Evolutionary conservation across 2,329 filamentous ascomycete genomes (phyloP), one percentile per base, ranked within the genome.

Genomic region (Ascochyta lentis): DNA sequence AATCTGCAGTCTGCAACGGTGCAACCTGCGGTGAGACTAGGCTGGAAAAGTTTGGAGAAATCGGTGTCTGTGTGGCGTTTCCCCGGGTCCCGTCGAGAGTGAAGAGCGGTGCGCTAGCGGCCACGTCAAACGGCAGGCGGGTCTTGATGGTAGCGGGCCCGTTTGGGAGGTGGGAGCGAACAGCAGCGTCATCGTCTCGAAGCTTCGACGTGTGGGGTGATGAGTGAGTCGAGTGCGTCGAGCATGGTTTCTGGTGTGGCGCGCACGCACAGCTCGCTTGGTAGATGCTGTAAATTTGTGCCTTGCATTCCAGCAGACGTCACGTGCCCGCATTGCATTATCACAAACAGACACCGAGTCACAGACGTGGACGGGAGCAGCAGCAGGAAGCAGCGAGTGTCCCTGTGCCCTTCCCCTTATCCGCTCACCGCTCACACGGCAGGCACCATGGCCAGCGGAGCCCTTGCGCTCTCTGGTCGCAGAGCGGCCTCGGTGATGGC

Each of bases 81-180:
- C 55, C 64, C 63, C 61, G 57, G 59, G 58, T 49, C 56, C 29
- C 48, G 49, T 56, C 38, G 37, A 50, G 42, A 37, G 53, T 51
- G 53, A 56, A 56, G 49, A 56, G 53, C 53, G 65, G 65, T 64
- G 64, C 65, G 59, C 65, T 68, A 68, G 62, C 64, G 61, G 63
- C 47, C 63, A 68, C 66, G 65, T 68, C 65, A 62, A 62, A 47
- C 64, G 60, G 62, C 57, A 60, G 58, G 60, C 60, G 63, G 61
- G 65, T 57, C 61, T 54, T 51, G 58, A 61, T 64, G 45, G 50
- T 56, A 57, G 59, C 54, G 59, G 58, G 56, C 27, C 33, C 40
- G 35, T 16, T 26, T 34, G 45, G 41, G 23, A 45, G 40, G 37
- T 46, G 46, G 24, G 31, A 44, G 45, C 13, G 35, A 49, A 37